Conservation (phyloP, 2,329 filamentous ascomycete genomes). For the Achaetomium macrosporum region DNA sequence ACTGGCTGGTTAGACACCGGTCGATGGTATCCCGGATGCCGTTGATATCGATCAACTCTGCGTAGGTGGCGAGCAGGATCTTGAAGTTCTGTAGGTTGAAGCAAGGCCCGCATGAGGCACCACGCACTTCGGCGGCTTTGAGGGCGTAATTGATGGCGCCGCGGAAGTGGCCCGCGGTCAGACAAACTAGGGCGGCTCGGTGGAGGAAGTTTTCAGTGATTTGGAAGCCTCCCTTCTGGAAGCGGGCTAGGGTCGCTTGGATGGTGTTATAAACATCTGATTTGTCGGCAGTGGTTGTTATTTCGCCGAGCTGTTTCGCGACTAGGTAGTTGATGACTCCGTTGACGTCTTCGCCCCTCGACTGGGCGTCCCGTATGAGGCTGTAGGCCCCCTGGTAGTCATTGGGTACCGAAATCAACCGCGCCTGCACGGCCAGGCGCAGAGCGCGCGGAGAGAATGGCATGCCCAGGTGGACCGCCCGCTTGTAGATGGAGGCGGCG, state of each 20-base stretch:
- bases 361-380: constrained; percentile 37
- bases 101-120: constrained; percentile 15
- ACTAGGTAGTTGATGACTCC: constrained; percentile 37
- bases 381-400: constrained; percentile 31
- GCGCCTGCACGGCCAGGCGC: constrained; percentile 42
- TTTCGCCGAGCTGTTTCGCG: constrained; percentile 32
- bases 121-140: constrained; percentile 23
- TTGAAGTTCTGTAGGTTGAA: constrained; percentile 31
- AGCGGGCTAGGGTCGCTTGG: constrained; percentile 20
- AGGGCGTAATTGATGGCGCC: constrained; percentile 28
- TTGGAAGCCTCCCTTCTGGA: constrained; percentile 21
- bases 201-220: constrained; percentile 27
- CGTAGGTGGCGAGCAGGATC: constrained; percentile 27
- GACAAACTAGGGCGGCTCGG: constrained; percentile 28
- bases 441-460: constrained; percentile 38
- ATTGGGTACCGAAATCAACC: constrained; percentile 30
- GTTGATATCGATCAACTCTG: constrained; percentile 24
- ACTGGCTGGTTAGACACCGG: constrained; percentile 19
- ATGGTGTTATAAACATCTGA: constrained; percentile 22
- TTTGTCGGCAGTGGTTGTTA: constrained; percentile 24
- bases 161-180: constrained; percentile 24
- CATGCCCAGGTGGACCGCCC: constrained; percentile 31
- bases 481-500: constrained; percentile 36
- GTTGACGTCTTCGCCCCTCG: constrained; percentile 38
- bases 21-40: constrained; percentile 23